Base-by-base conservation (phyloP, 2,329 filamentous ascomycete genomes). In the Exophiala xenobiotica region DNA sequence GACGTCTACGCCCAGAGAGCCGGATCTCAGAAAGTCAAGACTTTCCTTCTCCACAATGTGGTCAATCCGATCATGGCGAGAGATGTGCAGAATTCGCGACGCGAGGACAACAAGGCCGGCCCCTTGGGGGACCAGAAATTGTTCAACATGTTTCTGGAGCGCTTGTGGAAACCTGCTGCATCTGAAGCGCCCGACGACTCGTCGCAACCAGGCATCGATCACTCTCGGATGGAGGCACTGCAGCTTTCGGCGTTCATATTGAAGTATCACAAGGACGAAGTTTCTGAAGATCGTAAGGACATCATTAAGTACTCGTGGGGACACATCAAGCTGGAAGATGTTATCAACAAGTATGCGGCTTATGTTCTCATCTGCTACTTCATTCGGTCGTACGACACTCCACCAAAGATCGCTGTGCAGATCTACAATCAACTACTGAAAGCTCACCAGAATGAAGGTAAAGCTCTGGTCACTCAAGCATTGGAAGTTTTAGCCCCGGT, bases 291-390 rank as follows among this genome's bases (percentile, higher is more conserved):
- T 2, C 85, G 95, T 29, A 99, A 99, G 70, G 93, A 99, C 59
- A 92, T 99, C 56, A 99, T 99, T 65, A 97, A 96, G 71, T 99
- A 97, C 70, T 91, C 90, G 2, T 99, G 93, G 93, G 96, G 91
- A 14, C 97, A 96, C 66, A 99, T 99, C 63, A 84, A 89, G 19
- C 80, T 99, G n/a, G 95, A 99, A 65, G 93, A 99, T 68, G 88
- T 96, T 51, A 96, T 99, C 74, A 99, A 97, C 76, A 99, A 99
- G 70, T 93, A 97, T 68, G 93, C 92, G 0, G 91, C 93, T 2
- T 99, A 99, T 64, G 92, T 96, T 4, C 83, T 99, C 4, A 95
- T 99, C 55, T 90, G 89, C 2, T 99, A 96, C 70, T 99, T 99
- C 73, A 96, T 99, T 63, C 89, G 90, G 0, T 88, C 95, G 58